Base-by-base conservation (phyloP, 805 yeast species). In the Millerago galiae region DNA sequence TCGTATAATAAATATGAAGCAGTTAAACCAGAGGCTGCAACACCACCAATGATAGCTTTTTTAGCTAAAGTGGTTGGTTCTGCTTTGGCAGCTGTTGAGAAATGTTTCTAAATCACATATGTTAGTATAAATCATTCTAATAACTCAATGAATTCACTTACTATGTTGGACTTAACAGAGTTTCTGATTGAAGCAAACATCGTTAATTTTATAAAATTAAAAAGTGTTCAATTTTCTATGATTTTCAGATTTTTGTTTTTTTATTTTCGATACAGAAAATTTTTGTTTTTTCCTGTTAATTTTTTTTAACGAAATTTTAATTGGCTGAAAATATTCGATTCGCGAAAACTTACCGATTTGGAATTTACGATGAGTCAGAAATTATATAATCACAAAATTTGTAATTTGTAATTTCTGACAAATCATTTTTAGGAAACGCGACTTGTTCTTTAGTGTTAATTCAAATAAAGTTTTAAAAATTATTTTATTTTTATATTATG, bases 1-100 rank as follows among this genome's bases (percentile, higher is more conserved):
- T 85, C 79, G 70, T 88, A 88, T 60, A 85, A 71, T 59, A 83
- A 70, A 65, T 83, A 84, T 45, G 93, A 83, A 37, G 95, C 88
- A 45, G 87, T 75, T 49, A 85, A 70, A 53, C 95, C 95, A 45
- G 86, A 74, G 40, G 79, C 74, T 47, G 85, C 87, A 54, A 80
- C 82, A 52, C 72, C 67, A 57, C 82, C 81, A 53, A 75, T 71
- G 55, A 81, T 67, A 56, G 71, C 59, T 59, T 72, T 81, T 58
- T 73, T 77, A 37, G 59, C 55, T 47, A 56, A 30, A 39, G 53
- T 42, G 47, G 58, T 51, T 55, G 60, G 63, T 49, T 52, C 58
- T 37, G 67, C 67, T 45, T 56, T 60, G 28, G 69, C 62, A 46
- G 65, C 59, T 38, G 65, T 59, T 39, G 65, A 59, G 45, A 61